Evolutionary conservation across 225 moss, liverwort and hornwort species (phyloP).

Genomic region (Physcomitrellopsis africana): DNA sequence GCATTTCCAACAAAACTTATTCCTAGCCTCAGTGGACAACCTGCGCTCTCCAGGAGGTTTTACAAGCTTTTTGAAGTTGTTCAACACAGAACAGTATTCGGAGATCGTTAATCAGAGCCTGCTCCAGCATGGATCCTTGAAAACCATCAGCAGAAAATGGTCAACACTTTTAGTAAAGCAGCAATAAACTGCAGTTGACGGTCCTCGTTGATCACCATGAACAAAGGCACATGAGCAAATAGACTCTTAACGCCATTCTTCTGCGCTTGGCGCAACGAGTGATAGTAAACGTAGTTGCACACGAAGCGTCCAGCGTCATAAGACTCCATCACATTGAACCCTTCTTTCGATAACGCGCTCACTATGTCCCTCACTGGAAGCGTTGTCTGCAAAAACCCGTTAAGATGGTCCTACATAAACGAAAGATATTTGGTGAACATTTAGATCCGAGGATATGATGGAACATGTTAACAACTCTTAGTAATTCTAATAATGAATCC

Average conservation of each 20-base stretch:
- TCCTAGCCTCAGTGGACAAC: slow-evolving; percentile 35
- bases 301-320: slow-evolving; percentile 91
- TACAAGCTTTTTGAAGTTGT: slow-evolving; percentile 30
- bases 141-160: slow-evolving; percentile 43
- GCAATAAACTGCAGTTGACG: slow-evolving; percentile 80
- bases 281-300: slow-evolving; percentile 95
- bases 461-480: background rate
- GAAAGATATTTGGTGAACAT: background rate
- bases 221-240: slow-evolving; percentile 91
- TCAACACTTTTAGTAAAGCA: slow-evolving; percentile 65
- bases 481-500: background rate
- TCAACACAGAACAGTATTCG: slow-evolving; percentile 27
- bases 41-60: slow-evolving; percentile 19
- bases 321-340: slow-evolving; percentile 73
- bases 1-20: slow-evolving; percentile 19
- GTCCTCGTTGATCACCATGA: slow-evolving; percentile 55
- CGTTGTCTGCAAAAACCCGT: slow-evolving; percentile 49
- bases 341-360: slow-evolving; percentile 54
- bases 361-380: slow-evolving; percentile 63
- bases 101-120: slow-evolving; percentile 17
- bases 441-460: background rate
- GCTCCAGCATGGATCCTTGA: background rate
- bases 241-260: slow-evolving; percentile 61
- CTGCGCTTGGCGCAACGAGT: slow-evolving; percentile 73
- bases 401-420: background rate